phyloP scores from a whole-genome alignment of 495 filamentous ascomycete genomes.

The Penicillium manginii region DNA sequence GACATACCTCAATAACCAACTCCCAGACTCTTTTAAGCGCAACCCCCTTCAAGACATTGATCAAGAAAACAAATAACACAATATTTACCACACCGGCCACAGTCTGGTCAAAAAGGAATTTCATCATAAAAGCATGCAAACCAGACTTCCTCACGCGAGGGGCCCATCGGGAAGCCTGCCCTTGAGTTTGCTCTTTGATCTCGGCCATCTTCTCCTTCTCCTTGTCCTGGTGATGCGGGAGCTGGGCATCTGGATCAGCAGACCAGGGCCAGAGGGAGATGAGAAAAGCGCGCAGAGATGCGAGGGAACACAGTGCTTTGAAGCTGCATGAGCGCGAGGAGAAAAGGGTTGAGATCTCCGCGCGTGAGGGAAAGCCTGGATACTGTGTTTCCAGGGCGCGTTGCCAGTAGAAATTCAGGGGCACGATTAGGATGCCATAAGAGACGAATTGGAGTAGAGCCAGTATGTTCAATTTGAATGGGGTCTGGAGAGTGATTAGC shows the following conservation, averaged over 20 bases:
- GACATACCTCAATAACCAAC: constrained; percentile 43
- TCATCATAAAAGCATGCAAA: constrained; percentile 72
- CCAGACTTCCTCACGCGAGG: constrained; percentile 32
- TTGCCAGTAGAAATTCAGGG: constrained; percentile 90
- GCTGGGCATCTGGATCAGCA: constrained; percentile 35
- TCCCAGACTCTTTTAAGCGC: constrained; percentile 28
- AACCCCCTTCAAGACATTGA: constrained; percentile 56
- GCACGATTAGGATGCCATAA: constrained; percentile 74
- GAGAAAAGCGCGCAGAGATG: constrained; percentile 37
- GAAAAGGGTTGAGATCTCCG: constrained; percentile 24
- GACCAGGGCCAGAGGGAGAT: constrained; percentile 6
- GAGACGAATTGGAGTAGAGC: constrained; percentile 78
- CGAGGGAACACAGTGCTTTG: constrained; percentile 15
- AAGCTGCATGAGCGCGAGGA: constrained; percentile 8
- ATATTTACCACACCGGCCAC: constrained; percentile 78
- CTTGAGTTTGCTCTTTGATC: neutral
- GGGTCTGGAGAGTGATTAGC: constrained; percentile 20
- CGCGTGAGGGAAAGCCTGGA: constrained; percentile 47
- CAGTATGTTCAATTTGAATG: constrained; percentile 57
- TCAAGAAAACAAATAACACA: constrained; percentile 67
- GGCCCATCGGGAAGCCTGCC: constrained; percentile 18
- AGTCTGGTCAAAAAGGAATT: constrained; percentile 83
- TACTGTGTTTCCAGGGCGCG: constrained; percentile 57
- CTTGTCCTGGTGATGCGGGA: constrained; percentile 55
- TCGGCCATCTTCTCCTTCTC: constrained; percentile 42